Percentiles rank a stretch among this genome's conserved stretches.
Conservation (phyloP, 2,329 filamentous ascomycete genomes). For the Dothistroma septosporum region DNA sequence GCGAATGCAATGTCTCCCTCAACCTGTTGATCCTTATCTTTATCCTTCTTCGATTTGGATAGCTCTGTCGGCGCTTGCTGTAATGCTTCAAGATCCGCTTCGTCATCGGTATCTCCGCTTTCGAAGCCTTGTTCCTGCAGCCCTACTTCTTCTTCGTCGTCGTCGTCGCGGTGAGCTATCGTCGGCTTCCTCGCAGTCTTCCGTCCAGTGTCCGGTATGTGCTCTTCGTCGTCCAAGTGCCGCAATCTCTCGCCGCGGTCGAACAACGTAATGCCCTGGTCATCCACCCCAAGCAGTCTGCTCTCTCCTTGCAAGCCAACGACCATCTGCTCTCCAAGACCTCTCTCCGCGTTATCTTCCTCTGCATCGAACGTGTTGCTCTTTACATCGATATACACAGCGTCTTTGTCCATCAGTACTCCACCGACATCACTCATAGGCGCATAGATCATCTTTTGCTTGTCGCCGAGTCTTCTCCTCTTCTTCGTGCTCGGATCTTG, state of each 20-base stretch:
- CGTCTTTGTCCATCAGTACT: slow-evolving; percentile 92
- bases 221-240: slow-evolving; percentile 49
- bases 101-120: slow-evolving; percentile 52
- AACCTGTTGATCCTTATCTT: slow-evolving; percentile 48
- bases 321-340: slow-evolving; percentile 93
- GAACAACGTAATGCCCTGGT: slow-evolving; percentile 81
- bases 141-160: slow-evolving; percentile 46
- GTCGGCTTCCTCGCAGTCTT: slow-evolving; percentile 48
- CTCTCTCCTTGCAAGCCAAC: slow-evolving; percentile 81
- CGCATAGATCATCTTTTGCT: slow-evolving; percentile 92
- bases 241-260: slow-evolving; percentile 67
- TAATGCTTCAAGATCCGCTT: slow-evolving; percentile 44
- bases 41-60: slow-evolving; percentile 50
- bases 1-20: slow-evolving; percentile 82
- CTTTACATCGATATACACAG: slow-evolving; percentile 80
- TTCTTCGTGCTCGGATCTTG: slow-evolving; percentile 70
- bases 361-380: slow-evolving; percentile 67
- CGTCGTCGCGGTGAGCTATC: slow-evolving; percentile 45
- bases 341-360: slow-evolving; percentile 64
- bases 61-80: slow-evolving; percentile 44
- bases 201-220: slow-evolving; percentile 34
- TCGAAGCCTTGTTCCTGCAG: slow-evolving; percentile 50
- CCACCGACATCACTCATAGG: slow-evolving; percentile 98
- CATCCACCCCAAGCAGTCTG: slow-evolving; percentile 74
- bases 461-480: slow-evolving; percentile 80